A percentile compares a stretch with the other conserved stretches of the same genome.
Conservation (phyloP, 345 rosid genomes). For the Acer yangbiense region DNA sequence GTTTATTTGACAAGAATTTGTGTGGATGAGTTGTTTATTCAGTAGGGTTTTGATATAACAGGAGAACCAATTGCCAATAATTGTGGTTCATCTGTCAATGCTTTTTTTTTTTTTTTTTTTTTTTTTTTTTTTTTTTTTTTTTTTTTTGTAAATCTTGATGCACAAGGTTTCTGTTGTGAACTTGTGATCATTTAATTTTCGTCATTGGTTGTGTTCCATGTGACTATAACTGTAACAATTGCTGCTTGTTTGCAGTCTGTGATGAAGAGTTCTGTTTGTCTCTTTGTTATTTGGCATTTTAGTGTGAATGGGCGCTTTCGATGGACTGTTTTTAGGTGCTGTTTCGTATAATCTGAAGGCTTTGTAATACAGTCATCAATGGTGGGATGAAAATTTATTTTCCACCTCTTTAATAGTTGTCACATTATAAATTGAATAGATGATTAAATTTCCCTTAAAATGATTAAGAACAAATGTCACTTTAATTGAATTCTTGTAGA, state of each 20-base stretch:
- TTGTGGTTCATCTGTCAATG: not conserved
- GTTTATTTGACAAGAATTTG: not conserved
- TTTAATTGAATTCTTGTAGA: not conserved
- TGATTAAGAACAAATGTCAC: not conserved
- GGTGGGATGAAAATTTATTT: not conserved
- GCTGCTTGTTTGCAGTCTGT: not conserved
- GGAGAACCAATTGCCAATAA: not conserved
- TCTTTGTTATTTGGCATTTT: not conserved
- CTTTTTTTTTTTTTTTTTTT: not conserved
- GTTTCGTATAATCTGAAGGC: too few species aligned
- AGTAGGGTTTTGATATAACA: not conserved
- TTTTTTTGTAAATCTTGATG: constrained; percentile 1
- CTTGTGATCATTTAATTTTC: constrained; percentile 4
- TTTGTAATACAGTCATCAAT: not conserved
- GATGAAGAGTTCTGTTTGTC: not conserved
- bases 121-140: constrained; percentile 12
- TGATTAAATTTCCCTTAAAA: not conserved
- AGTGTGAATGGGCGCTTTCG: not conserved
- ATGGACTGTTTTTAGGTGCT: not conserved
- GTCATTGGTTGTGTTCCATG: not conserved
- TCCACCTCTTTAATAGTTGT: not conserved
- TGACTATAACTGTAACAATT: not conserved
- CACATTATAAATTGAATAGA: not conserved
- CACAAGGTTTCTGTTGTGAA: not conserved
- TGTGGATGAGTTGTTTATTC: not conserved